phyloP scores from a whole-genome alignment of 2,329 filamentous ascomycete genomes.

The Paecilomyces formosus region DNA sequence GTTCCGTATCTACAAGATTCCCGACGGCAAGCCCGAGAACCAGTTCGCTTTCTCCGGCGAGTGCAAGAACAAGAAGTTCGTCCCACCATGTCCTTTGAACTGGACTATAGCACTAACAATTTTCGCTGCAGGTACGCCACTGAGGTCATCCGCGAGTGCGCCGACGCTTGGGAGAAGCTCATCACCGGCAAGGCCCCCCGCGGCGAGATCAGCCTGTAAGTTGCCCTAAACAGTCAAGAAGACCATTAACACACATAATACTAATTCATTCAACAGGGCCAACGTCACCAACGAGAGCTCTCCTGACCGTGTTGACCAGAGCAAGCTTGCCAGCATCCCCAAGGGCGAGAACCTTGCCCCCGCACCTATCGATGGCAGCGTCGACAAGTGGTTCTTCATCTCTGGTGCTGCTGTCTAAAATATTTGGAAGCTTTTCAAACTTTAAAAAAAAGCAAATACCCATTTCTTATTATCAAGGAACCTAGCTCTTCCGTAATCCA shows the following conservation, averaged over 20 bases:
- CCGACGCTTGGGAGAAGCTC: constrained; percentile 94
- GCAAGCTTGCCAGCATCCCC: constrained; percentile 69
- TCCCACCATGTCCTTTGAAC: constrained; percentile 1
- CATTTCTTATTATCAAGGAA: constrained; percentile 2
- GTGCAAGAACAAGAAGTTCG: constrained; percentile 98
- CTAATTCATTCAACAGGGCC: constrained; percentile 48
- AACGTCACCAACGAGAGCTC: constrained; percentile 74
- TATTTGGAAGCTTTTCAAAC: constrained; percentile 12
- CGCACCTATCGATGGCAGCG: constrained; percentile 87
- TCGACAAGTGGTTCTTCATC: constrained; percentile 99
- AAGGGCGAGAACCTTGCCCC: constrained; percentile 70
- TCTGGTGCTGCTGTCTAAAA: constrained; percentile 80
- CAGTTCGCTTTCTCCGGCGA: constrained; percentile 99
- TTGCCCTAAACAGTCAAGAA: constrained; percentile 14
- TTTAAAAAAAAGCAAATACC: constrained; percentile 25
- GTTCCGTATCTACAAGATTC: constrained; percentile 99
- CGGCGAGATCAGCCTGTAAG: constrained; percentile 76
- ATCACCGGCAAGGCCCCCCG: constrained; percentile 80
- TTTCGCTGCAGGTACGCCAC: constrained; percentile 63
- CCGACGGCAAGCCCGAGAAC: constrained; percentile 99
- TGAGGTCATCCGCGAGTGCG: constrained; percentile 92
- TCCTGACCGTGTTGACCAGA: constrained; percentile 59
- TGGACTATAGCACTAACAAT: constrained; percentile 3
- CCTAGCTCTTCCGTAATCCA: neutral
- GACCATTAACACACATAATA: neutral